Conservation (phyloP, 2,329 filamentous ascomycete species). For the Cercospora beticola region DNA sequence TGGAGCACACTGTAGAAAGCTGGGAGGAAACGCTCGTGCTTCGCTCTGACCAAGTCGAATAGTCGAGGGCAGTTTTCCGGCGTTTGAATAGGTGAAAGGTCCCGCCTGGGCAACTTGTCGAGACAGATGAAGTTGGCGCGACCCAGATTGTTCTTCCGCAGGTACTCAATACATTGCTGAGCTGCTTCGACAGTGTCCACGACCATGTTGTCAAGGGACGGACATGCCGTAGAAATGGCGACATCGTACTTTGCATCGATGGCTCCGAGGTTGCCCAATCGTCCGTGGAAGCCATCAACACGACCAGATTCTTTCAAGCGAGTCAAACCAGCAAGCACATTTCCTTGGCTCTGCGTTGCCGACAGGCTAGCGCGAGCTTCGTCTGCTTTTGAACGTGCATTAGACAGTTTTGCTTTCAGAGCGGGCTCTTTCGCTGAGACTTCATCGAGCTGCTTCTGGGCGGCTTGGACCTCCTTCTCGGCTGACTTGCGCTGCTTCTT, state of each 20-base stretch:
- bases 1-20: constrained; percentile 96
- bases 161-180: constrained; percentile 96
- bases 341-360: constrained; percentile 82
- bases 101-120: constrained; percentile 76
- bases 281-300: constrained; percentile 94
- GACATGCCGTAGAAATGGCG: constrained; percentile 96
- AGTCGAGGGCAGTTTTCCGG: constrained; percentile 89
- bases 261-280: constrained; percentile 87
- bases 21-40: constrained; percentile 80
- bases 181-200: constrained; percentile 94
- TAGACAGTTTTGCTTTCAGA: constrained; percentile 80
- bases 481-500: constrained; percentile 70
- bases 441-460: constrained; percentile 70
- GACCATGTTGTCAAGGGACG: constrained; percentile 89
- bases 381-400: constrained; percentile 89
- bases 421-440: constrained; percentile 76
- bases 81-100: constrained; percentile 77
- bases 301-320: constrained; percentile 92
- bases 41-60: constrained; percentile 88
- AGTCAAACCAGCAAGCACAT: constrained; percentile 84
- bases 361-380: constrained; percentile 89
- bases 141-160: constrained; percentile 95
- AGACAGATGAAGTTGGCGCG: constrained; percentile 96
- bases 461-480: constrained; percentile 70
- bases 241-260: constrained; percentile 95